Evolutionary conservation across 176 grass and related monocot genomes (phyloP).

Genomic region (Aegilops tauschii): DNA sequence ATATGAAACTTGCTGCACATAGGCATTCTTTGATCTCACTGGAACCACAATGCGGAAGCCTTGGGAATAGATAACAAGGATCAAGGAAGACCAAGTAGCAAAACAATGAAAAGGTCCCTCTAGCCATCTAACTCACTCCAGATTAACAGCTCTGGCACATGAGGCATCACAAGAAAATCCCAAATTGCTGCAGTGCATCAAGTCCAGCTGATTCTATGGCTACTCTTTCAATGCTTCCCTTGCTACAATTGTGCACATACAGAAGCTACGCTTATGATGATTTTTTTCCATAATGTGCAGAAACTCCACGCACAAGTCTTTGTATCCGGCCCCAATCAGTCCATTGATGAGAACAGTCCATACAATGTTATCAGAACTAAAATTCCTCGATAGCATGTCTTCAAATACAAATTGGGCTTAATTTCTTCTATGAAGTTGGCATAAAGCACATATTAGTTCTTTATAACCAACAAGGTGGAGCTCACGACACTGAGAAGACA

Average conservation of each 20-base stretch:
- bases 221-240: slow-evolving; percentile 45
- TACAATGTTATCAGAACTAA: slow-evolving; percentile 52
- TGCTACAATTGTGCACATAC: slow-evolving; percentile 32
- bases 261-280: slow-evolving; percentile 38
- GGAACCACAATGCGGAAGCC: slow-evolving; percentile 74
- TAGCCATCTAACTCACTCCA: background rate
- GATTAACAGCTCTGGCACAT: background rate
- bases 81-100: background rate
- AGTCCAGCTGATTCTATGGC: background rate
- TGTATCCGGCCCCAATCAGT: slow-evolving; percentile 39
- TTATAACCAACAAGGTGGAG: slow-evolving; percentile 46
- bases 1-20: background rate
- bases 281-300: slow-evolving; percentile 58
- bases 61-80: slow-evolving; percentile 71
- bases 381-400: slow-evolving; percentile 35
- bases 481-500: slow-evolving; percentile 42
- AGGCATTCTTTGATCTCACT: slow-evolving; percentile 65
- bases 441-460: slow-evolving; percentile 57
- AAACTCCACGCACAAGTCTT: slow-evolving; percentile 55
- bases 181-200: background rate
- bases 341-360: slow-evolving; percentile 71
- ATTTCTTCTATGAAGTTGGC: slow-evolving; percentile 40
- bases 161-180: background rate
- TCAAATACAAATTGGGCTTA: slow-evolving; percentile 59
- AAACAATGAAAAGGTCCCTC: background rate